Evolutionary conservation across 805 yeast genomes (phyloP), one percentile per base, ranked within the genome.

Genomic region (Jamesozyma hellenica): DNA sequence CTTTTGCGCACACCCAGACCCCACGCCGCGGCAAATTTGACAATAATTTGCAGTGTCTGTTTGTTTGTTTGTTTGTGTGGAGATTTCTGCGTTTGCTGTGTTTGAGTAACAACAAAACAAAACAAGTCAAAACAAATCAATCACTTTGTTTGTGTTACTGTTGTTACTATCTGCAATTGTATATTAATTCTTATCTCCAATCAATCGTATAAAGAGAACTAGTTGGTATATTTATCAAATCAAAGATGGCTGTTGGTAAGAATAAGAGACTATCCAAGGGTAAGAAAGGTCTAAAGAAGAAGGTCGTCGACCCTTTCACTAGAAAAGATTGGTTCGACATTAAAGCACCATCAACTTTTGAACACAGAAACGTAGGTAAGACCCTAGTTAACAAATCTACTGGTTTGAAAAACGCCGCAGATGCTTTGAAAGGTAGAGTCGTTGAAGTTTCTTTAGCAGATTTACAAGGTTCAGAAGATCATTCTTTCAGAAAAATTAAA

Each of bases 271-370:
- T 76, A 66, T 70, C 76, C 71, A 79, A 79, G 77, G 90, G 90
- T 67, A 82, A 82, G 86, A 90, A 90, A 74, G 96, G 96, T 66
- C 74, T 86, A 71, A 88, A 90, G 94, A 90, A 90, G 94, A 90
- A 81, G 82, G 90, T 84, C 66, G 94, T 86, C 58, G 97, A 88
- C 79, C 96, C 97, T 67, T 90, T 88, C 90, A 77, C 95, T 80
- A 86, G 88, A 74, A 88, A 88, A 76, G 96, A 88, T 62, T 88
- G 97, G 96, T 87, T 76, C 71, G 94, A 84, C 71, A 84, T 87
- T 74, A 87, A 88, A 77, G 97, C 96, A 56, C 97, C 97, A 66
- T 80, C 96, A 62, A 87, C 96, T 62, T 88, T 88, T 63, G 96
- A 87, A 73, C 85, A 84, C 82, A 87, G 96, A 74, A 84, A 84